A percentile compares a stretch with the other conserved stretches of the same genome.
These are phyloP conservation scores for Globisporangium okanoganense DNA, from an alignment of 352 stramenopile species.

Conservation along the genomic window DNA sequence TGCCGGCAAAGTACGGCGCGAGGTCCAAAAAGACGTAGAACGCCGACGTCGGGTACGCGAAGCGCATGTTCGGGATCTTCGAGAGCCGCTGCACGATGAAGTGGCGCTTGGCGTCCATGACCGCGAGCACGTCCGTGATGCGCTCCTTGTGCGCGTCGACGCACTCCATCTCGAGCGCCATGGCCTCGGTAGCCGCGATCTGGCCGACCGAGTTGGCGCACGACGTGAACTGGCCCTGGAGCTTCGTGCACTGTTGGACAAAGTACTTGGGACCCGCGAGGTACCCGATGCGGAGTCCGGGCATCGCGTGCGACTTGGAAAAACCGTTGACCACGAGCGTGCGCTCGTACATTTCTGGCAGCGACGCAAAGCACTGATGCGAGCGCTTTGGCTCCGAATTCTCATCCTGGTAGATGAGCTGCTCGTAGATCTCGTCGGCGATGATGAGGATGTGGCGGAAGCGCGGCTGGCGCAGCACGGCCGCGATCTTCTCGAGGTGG, in stretches of 20 bases:
- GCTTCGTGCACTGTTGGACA: slow-evolving; percentile 85
- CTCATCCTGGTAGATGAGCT: slow-evolving; percentile 88
- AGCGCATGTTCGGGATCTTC: slow-evolving; percentile 83
- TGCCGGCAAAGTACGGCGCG: slow-evolving; percentile 67
- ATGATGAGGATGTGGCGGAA: slow-evolving; percentile 85
- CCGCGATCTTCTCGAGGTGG: slow-evolving; percentile 51
- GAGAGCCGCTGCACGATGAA: slow-evolving; percentile 83
- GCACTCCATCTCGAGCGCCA: slow-evolving; percentile 81
- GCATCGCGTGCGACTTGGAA: slow-evolving; percentile 97
- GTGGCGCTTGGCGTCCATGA: slow-evolving; percentile 87
- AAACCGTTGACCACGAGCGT: slow-evolving; percentile 96
- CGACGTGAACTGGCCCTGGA: slow-evolving; percentile 96
- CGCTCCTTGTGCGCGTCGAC: slow-evolving; percentile 40
- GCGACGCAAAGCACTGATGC: slow-evolving; percentile 68
- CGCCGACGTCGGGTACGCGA: slow-evolving; percentile 87
- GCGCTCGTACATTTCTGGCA: slow-evolving; percentile 85
- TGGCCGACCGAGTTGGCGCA: slow-evolving; percentile 93
- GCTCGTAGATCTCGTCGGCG: slow-evolving; percentile 96
- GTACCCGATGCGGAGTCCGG: slow-evolving; percentile 93
- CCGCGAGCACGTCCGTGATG: slow-evolving; percentile 45
- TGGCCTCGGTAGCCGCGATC: slow-evolving; percentile 86
- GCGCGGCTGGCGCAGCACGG: slow-evolving; percentile 49
- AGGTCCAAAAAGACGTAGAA: slow-evolving; percentile 97
- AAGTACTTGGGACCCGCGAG: slow-evolving; percentile 78
- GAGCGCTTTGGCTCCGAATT: slow-evolving; percentile 30